Evolutionary conservation across 768 basidiomycete species (phyloP).

Genomic region (Panaeolus cyanescens): DNA sequence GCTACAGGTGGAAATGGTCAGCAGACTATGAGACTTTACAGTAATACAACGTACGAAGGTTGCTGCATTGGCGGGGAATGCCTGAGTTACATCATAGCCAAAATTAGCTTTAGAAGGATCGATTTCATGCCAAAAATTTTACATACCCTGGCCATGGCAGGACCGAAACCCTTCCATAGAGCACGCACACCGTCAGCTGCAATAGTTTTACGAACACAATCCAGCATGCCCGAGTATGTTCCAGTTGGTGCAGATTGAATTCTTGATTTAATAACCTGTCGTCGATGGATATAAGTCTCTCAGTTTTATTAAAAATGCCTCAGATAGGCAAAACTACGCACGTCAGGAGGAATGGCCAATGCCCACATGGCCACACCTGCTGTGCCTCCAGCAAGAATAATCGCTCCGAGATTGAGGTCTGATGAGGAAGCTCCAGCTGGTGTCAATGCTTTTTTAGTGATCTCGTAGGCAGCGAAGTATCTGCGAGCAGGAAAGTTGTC

Average conservation of each 20-base stretch:
- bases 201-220: constrained; percentile 91
- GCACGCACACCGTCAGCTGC: constrained; percentile 84
- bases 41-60: constrained; percentile 67
- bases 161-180: constrained; percentile 97
- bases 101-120: constrained; percentile 1
- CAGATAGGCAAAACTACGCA: constrained; percentile 37
- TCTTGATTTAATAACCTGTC: constrained; percentile 91
- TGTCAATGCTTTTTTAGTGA: constrained; percentile 85
- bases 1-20: constrained; percentile 40
- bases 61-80: constrained; percentile 97
- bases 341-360: constrained; percentile 95
- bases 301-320: constrained; percentile 4
- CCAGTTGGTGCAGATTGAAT: constrained; percentile 96
- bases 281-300: not conserved
- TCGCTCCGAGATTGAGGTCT: constrained; percentile 81
- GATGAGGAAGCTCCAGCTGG: constrained; percentile 78
- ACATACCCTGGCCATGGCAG: constrained; percentile 90
- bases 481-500: constrained; percentile 36
- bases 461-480: constrained; percentile 97
- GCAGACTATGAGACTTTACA: constrained; percentile 3
- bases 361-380: constrained; percentile 99
- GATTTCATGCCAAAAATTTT: not conserved
- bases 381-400: constrained; percentile 90
- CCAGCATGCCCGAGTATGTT: constrained; percentile 93
- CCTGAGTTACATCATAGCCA: constrained; percentile 42